Conservation (phyloP, 108 stramenopile species). For the Mediolabrus comicus region DNA sequence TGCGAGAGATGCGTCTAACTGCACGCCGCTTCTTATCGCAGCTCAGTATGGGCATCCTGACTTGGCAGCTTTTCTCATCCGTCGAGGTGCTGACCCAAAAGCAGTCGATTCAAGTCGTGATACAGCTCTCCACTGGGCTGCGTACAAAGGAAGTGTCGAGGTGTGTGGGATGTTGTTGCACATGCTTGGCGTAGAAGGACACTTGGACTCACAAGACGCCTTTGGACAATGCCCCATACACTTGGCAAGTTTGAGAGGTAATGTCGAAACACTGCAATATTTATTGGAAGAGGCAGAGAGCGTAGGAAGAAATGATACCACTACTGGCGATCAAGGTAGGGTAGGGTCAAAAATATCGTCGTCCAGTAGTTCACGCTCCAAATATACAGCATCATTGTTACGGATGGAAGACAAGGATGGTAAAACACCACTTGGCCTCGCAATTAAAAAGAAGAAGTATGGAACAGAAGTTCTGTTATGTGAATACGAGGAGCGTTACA, state of each 20-base stretch:
- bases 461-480: constrained; percentile 61
- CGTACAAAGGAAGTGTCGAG: constrained; percentile 90
- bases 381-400: constrained; percentile 39
- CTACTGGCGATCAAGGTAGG: constrained; percentile 15
- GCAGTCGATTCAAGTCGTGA: constrained; percentile 85
- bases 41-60: constrained; percentile 94
- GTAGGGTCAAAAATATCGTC: constrained; percentile 28
- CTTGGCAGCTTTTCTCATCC: constrained; percentile 83
- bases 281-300: constrained; percentile 61
- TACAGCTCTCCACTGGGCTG: constrained; percentile 95
- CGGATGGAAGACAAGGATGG: constrained; percentile 68
- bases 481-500: constrained; percentile 55
- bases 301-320: not conserved
- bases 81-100: constrained; percentile 75
- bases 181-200: constrained; percentile 51
- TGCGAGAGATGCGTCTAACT: constrained; percentile 71
- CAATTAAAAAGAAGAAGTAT: constrained; percentile 77
- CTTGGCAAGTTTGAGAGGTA: constrained; percentile 88
- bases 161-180: constrained; percentile 88
- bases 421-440: constrained; percentile 74
- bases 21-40: constrained; percentile 92
- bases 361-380: constrained; percentile 7
- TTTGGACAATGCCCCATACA: constrained; percentile 96
- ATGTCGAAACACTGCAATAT: constrained; percentile 74
- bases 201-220: constrained; percentile 67